phyloP scores from a whole-genome alignment of 495 filamentous ascomycete genomes.

The Talaromyces wortmannii region DNA sequence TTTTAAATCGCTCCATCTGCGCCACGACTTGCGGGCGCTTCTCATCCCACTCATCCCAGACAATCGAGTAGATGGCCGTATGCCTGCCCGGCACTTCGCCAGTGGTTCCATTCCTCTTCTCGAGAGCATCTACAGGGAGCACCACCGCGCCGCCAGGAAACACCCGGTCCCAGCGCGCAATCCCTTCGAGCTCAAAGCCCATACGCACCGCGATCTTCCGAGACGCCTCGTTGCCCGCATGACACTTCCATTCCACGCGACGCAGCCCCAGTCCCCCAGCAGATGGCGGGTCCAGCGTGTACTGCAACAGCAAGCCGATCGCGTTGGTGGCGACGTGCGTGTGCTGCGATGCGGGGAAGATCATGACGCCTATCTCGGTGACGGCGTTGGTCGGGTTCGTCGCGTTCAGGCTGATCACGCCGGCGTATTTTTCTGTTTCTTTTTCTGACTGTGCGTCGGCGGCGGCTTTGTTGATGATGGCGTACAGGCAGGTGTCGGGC shows the following conservation, averaged over 20 bases:
- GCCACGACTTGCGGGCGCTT: slow-evolving; percentile 4
- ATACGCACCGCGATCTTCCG: slow-evolving; percentile 14
- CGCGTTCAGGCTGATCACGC: neutral
- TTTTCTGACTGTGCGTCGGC: too few species aligned
- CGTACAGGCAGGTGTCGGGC: neutral
- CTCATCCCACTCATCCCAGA: slow-evolving; percentile 11
- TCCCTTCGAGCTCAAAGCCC: slow-evolving; percentile 20
- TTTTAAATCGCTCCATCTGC: neutral
- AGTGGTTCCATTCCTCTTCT: slow-evolving; percentile 7
- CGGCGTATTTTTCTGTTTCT: neutral
- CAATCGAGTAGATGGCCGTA: slow-evolving; percentile 8
- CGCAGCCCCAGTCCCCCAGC: slow-evolving; percentile 19
- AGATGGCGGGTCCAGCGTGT: slow-evolving; percentile 14
- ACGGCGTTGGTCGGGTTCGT: neutral
- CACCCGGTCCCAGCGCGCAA: slow-evolving; percentile 17
- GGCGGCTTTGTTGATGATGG: slow-evolving; percentile 6
- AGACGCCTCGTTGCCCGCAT: slow-evolving; percentile 13
- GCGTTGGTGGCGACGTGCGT: slow-evolving; percentile 25
- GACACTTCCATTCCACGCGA: slow-evolving; percentile 20
- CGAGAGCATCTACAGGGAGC: slow-evolving; percentile 4
- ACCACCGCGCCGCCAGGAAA: slow-evolving; percentile 6
- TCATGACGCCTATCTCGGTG: slow-evolving; percentile 22
- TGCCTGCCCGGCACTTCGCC: slow-evolving; percentile 6
- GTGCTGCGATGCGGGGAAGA: slow-evolving; percentile 16
- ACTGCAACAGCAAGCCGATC: slow-evolving; percentile 19